Evolutionary conservation across 1,284 basidiomycete genomes (phyloP).

Genomic region (Laetiporus sulphureus): DNA sequence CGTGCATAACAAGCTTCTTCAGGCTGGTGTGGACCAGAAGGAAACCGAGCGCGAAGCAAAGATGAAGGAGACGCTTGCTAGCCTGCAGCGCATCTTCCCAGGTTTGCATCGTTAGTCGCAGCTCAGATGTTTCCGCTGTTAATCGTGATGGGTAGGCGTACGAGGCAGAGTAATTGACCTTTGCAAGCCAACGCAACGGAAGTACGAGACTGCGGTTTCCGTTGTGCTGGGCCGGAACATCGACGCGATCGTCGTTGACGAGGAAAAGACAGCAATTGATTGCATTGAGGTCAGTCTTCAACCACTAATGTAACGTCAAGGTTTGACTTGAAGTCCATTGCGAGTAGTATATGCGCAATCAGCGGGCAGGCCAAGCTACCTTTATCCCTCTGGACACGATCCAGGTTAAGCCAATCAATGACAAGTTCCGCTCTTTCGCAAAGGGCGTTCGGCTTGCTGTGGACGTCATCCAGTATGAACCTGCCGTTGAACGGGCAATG

Average conservation of each 20-base stretch:
- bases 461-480: conserved; percentile 89
- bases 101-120: conserved; percentile 33
- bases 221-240: conserved; percentile 95
- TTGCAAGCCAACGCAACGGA: conserved; percentile 88
- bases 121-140: conserved; percentile 1
- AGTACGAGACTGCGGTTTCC: conserved; percentile 91
- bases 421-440: conserved; percentile 89
- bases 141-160: conserved; percentile 46
- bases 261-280: conserved; percentile 94
- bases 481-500: conserved; percentile 87
- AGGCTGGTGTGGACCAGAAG: conserved; percentile 81
- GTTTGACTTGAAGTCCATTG: not conserved
- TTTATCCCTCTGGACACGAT: conserved; percentile 98
- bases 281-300: conserved; percentile 77
- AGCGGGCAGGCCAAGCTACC: conserved; percentile 91
- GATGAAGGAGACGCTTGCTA: conserved; percentile 82
- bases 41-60: conserved; percentile 82
- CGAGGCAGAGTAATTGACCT: conserved; percentile 89
- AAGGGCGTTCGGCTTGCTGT: conserved; percentile 91
- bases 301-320: not conserved
- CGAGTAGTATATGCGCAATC: conserved; percentile 85
- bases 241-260: conserved; percentile 93
- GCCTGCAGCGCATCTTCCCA: conserved; percentile 83
- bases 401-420: conserved; percentile 89
- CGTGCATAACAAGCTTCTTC: conserved; percentile 79